These are phyloP conservation scores for Neurospora sp. DNA, from an alignment of 495 filamentous ascomycete genomes.

Conservation along the genomic window DNA sequence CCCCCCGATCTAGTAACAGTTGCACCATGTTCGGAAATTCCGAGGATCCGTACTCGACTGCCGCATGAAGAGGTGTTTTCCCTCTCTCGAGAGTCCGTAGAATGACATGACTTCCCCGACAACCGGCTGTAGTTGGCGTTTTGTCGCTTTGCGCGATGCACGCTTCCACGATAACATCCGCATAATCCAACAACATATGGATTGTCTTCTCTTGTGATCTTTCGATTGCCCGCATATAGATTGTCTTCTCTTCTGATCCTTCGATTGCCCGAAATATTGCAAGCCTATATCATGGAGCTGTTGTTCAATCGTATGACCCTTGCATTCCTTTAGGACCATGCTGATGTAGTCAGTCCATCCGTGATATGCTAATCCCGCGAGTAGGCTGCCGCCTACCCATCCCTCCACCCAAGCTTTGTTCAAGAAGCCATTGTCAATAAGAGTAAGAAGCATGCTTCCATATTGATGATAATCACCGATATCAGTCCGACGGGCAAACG, in stretches of 20 bases:
- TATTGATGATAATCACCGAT: not conserved
- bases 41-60: too few relatives aligned
- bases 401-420: not conserved
- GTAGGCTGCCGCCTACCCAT: not conserved
- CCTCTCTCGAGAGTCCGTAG: not conserved
- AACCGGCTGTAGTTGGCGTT: not conserved
- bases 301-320: not conserved
- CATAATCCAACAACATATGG: not conserved
- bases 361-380: not conserved
- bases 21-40: not conserved
- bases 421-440: not conserved
- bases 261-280: not conserved
- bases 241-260: not conserved
- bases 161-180: not conserved
- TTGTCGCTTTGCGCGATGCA: not conserved
- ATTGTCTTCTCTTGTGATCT: not conserved
- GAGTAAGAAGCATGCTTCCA: not conserved
- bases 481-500: too few relatives aligned
- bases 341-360: not conserved
- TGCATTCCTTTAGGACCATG: not conserved
- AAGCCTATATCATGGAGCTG: not conserved
- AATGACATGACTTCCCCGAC: not conserved
- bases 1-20: not conserved
- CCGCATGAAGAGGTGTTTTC: not conserved
- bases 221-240: not conserved